These are phyloP conservation scores for Trichoderma sp. DNA, from an alignment of 2,329 filamentous ascomycete species.

Conservation along the genomic window DNA sequence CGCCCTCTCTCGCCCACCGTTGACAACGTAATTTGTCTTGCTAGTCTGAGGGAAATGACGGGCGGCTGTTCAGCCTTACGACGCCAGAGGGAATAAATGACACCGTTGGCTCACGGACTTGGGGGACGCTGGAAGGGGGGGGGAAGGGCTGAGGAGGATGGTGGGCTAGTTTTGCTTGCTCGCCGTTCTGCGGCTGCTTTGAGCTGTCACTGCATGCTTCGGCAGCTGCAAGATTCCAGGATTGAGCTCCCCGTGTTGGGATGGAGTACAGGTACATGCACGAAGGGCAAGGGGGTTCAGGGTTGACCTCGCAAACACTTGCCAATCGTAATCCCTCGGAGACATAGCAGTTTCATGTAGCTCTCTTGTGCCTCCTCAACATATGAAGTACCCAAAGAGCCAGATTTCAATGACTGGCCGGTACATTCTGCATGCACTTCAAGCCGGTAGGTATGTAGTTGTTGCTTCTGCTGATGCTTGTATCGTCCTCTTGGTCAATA, in stretches of 20 bases:
- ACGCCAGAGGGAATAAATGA: constrained; percentile 5
- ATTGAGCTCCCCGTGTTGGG: neutral
- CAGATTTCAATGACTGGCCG: neutral
- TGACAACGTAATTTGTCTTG: neutral
- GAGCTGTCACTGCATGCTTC: neutral
- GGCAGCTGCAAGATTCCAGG: neutral
- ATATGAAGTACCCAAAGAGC: neutral
- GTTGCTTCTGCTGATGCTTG: no score
- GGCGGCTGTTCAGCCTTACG: constrained; percentile 24
- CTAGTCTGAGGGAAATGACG: constrained; percentile 6
- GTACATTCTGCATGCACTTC: neutral
- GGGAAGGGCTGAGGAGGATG: neutral
- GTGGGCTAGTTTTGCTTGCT: neutral
- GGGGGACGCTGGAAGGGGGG: no score
- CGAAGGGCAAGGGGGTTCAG: neutral
- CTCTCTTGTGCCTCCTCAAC: neutral
- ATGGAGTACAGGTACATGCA: neutral
- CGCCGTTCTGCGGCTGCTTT: neutral
- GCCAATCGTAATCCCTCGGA: neutral
- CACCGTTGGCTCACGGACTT: neutral
- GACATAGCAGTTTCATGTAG: neutral
- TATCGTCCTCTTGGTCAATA: neutral
- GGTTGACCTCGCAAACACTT: neutral
- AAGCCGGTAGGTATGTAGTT: neutral
- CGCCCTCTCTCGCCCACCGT: neutral